Evolutionary conservation across 139 green algal genomes (phyloP).

Genomic region (Chlorella sp.): DNA sequence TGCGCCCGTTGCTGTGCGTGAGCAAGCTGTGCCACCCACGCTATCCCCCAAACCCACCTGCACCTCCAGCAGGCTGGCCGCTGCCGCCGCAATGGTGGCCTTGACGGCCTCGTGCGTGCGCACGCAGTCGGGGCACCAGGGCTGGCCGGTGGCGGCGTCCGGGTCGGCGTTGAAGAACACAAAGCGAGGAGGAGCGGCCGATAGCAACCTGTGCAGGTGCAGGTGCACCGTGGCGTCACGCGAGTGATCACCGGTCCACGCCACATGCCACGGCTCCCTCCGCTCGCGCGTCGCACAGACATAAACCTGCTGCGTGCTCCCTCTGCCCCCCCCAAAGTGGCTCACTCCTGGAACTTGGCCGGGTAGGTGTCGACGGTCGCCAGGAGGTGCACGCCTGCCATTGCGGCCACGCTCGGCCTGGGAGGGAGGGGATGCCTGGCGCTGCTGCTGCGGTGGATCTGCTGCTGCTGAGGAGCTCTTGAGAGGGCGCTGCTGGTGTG

Average conservation of each 20-base stretch:
- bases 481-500: no score
- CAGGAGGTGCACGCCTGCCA: background rate
- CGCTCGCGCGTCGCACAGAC: no score
- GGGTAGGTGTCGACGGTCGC: background rate
- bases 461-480: background rate
- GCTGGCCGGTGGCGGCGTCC: constrained; percentile 13
- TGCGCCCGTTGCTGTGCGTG: background rate
- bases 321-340: background rate
- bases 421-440: background rate
- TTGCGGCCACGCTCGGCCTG: background rate
- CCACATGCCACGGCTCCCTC: background rate
- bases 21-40: no score
- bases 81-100: background rate
- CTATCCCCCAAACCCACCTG: no score
- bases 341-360: background rate
- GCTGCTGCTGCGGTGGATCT: background rate
- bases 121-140: constrained; percentile 31
- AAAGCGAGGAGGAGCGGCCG: constrained; percentile 14
- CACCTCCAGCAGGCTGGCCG: background rate
- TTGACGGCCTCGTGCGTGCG: constrained; percentile 14
- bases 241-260: background rate
- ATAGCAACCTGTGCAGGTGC: constrained; percentile 5
- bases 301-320: no score
- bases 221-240: background rate
- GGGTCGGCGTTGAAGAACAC: constrained; percentile 22